Evolutionary conservation across 805 yeast species (phyloP).

Genomic region (Cyberlindnera xylosilytica): DNA sequence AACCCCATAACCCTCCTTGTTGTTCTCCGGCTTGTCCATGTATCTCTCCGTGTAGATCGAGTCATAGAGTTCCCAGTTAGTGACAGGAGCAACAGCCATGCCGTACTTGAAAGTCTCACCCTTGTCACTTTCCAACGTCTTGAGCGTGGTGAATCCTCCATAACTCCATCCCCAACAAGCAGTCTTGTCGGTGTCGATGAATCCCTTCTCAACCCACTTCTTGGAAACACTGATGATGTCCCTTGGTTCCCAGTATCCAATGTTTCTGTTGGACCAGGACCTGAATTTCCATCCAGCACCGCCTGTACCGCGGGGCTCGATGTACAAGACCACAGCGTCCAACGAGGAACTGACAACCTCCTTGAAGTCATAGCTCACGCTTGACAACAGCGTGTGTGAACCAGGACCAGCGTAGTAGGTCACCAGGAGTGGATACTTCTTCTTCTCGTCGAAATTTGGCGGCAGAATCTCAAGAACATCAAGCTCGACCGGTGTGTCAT

Average conservation of each 20-base stretch:
- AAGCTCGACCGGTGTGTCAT: slow-evolving; percentile 40
- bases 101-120: slow-evolving; percentile 81
- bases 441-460: slow-evolving; percentile 54
- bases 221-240: slow-evolving; percentile 85
- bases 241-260: slow-evolving; percentile 79
- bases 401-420: slow-evolving; percentile 98
- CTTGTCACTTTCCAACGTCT: slow-evolving; percentile 77
- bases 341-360: slow-evolving; percentile 71
- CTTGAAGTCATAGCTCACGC: slow-evolving; percentile 62
- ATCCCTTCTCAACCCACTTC: slow-evolving; percentile 33
- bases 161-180: slow-evolving; percentile 99
- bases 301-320: slow-evolving; percentile 98
- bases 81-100: slow-evolving; percentile 96
- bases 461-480: slow-evolving; percentile 80
- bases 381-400: slow-evolving; percentile 71
- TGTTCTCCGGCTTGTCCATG: slow-evolving; percentile 77
- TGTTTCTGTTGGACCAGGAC: slow-evolving; percentile 69
- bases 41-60: slow-evolving; percentile 94
- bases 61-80: slow-evolving; percentile 90
- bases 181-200: slow-evolving; percentile 21
- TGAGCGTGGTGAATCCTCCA: slow-evolving; percentile 91
- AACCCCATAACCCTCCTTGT: slow-evolving; percentile 57
- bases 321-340: slow-evolving; percentile 83
- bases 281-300: slow-evolving; percentile 78
- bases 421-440: slow-evolving; percentile 74